These are phyloP conservation scores for Aureobasidium sp. DNA, from an alignment of 2,329 filamentous ascomycete genomes.

Conservation along the genomic window DNA sequence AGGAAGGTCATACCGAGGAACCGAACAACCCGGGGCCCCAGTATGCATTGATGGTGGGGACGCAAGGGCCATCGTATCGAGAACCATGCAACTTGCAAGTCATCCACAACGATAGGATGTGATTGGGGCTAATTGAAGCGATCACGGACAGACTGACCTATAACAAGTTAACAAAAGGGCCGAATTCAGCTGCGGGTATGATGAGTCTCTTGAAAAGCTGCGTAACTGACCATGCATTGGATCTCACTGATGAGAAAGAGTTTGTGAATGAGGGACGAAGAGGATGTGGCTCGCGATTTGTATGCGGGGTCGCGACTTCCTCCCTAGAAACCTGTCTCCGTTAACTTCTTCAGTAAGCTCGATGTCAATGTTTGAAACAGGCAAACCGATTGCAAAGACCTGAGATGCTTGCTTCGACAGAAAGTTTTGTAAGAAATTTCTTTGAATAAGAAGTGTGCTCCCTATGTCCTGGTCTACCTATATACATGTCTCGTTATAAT, in stretches of 20 bases:
- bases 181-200: neutral
- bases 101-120: neutral
- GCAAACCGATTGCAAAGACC: neutral
- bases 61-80: neutral
- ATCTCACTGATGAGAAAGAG: neutral
- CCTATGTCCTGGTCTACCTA: neutral
- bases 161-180: neutral
- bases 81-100: no score
- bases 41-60: neutral
- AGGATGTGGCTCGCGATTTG: neutral
- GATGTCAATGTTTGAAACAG: neutral
- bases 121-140: neutral
- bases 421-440: neutral
- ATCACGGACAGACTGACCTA: neutral
- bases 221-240: neutral
- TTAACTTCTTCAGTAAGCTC: neutral
- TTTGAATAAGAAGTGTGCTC: neutral
- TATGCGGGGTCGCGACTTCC: neutral
- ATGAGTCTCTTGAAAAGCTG: neutral
- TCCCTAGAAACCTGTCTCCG: neutral
- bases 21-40: neutral
- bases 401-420: neutral
- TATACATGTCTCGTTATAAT: neutral
- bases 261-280: neutral
- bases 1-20: neutral